Percentiles rank a stretch among this genome's conserved stretches.
Evolutionary conservation across 2,329 filamentous ascomycete genomes (phyloP).

Genomic region (Myriosclerotinia scirpicola): DNA sequence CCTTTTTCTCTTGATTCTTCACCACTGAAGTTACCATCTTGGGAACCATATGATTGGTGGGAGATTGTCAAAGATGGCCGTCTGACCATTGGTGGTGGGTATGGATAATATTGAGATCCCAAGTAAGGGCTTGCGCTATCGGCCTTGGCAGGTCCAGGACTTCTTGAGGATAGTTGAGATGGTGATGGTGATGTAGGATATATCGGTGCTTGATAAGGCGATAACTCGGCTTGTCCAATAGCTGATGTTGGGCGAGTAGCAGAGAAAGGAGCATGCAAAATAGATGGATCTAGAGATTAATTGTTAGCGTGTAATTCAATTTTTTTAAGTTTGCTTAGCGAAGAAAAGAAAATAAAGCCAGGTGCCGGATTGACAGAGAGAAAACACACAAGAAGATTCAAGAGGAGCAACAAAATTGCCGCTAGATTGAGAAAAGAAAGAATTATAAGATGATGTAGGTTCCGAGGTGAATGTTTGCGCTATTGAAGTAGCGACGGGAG

Average conservation of each 20-base stretch:
- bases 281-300: conserved; percentile 38
- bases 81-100: conserved; percentile 32
- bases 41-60: conserved; percentile 37
- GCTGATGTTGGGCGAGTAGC: conserved; percentile 32
- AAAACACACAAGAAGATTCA: conserved; percentile 54
- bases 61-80: conserved; percentile 35
- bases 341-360: conserved; percentile 9
- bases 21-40: conserved; percentile 38
- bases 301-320: conserved; percentile 32
- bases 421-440: conserved; percentile 55
- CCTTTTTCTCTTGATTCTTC: conserved; percentile 40
- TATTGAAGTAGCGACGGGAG: conserved; percentile 26
- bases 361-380: conserved; percentile 42
- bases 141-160: conserved; percentile 35
- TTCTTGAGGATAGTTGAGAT: conserved; percentile 37
- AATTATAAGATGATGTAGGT: conserved; percentile 29
- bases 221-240: conserved; percentile 33
- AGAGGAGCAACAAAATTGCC: conserved; percentile 54
- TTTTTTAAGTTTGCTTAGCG: conserved; percentile 7
- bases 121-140: conserved; percentile 40
- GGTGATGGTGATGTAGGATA: conserved; percentile 40
- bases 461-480: conserved; percentile 30
- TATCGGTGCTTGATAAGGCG: conserved; percentile 36
- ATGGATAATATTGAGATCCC: conserved; percentile 37
- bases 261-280: conserved; percentile 38